Percentiles rank a stretch among this genome's conserved stretches.
Conservation (phyloP, 139 green algal species). For the Auxenochlorella protothecoides region DNA sequence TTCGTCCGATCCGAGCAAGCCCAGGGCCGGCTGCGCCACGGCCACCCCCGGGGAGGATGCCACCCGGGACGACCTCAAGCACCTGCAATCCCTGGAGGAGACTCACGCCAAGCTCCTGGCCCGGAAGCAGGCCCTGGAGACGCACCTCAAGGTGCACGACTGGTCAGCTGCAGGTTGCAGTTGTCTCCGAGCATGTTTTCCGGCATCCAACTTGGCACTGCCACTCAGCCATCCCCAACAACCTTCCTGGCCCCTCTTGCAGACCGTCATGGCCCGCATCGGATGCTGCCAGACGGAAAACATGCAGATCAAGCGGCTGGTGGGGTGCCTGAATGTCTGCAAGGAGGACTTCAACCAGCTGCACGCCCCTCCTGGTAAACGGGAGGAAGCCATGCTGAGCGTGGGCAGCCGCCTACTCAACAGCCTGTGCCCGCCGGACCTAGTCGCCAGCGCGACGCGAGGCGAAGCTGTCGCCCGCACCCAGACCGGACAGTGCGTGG, state of each 20-base stretch:
- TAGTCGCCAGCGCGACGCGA: too few species aligned
- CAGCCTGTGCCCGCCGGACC: background rate
- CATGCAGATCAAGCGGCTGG: constrained; percentile 9
- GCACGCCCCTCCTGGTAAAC: background rate
- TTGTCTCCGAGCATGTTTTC: too few species aligned
- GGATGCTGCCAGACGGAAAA: background rate
- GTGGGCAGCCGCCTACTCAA: constrained; percentile 7
- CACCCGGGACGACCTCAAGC: constrained; percentile 4
- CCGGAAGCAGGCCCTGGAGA: constrained; percentile 12
- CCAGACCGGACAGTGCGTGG: too few species aligned
- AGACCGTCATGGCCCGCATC: background rate
- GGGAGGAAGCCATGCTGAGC: background rate
- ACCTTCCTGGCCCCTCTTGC: too few species aligned
- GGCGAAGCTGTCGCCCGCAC: too few species aligned
- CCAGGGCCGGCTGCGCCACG: background rate
- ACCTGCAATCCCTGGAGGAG: constrained; percentile 9
- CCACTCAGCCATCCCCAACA: too few species aligned
- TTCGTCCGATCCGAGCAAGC: too few species aligned
- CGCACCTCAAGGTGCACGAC: background rate
- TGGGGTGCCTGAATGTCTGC: constrained; percentile 5
- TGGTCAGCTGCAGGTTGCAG: background rate
- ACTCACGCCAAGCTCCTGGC: constrained; percentile 7
- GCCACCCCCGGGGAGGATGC: too few species aligned
- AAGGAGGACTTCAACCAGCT: constrained; percentile 14
- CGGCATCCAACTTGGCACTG: too few species aligned